Base-by-base conservation (phyloP, 805 yeast genomes). In the Komagataella ulmi region DNA sequence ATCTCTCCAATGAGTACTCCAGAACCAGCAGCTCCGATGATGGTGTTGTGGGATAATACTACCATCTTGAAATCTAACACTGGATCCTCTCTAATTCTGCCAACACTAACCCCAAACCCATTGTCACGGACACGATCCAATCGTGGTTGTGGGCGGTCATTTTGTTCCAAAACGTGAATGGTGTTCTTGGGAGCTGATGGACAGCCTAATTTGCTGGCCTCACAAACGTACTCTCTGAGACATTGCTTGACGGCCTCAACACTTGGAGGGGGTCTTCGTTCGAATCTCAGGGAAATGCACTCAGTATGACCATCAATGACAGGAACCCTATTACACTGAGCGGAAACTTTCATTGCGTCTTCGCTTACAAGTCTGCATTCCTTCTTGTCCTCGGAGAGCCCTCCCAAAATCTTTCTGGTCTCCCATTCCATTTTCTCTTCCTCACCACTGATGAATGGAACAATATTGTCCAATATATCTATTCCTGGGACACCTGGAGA, bases 351-450 rank as follows among this genome's bases (percentile, higher is more conserved):
- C 65, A 91, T 71, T 60, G 88, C 88, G 36, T 81, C 81, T 50
- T 80, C 82, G 3, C 80, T 66, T 53, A 86, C 70, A 44, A 80
- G 69, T 14, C 74, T 73, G 57, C 88, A 79, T 19, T 78, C 79
- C 48, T 69, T 66, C 47, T 80, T 81, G 44, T 69, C 75, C 1
- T 61, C 61, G 51, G 80, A 74, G 44, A 82, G 60, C 51, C 72
- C 64, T 56, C 97, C 97, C 61, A 93, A 76, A 57, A 93, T 93
- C 73, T 93, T 93, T 65, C 88, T 86, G 51, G 98, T 89, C 74
- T 93, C 99, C 95, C 95, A 89, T 71, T 93, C 99, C 60, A 93
- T 88, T 72, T 93, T 93, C 59, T 93, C 99, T 72, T 93, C 99
- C 71, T 93, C 99, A 48, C 98, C 97, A 57, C 89, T 75, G 63